Percentiles rank a stretch among this genome's conserved stretches.
Conservation (phyloP, 352 stramenopile genomes). For the Aphanomyces invadans region DNA sequence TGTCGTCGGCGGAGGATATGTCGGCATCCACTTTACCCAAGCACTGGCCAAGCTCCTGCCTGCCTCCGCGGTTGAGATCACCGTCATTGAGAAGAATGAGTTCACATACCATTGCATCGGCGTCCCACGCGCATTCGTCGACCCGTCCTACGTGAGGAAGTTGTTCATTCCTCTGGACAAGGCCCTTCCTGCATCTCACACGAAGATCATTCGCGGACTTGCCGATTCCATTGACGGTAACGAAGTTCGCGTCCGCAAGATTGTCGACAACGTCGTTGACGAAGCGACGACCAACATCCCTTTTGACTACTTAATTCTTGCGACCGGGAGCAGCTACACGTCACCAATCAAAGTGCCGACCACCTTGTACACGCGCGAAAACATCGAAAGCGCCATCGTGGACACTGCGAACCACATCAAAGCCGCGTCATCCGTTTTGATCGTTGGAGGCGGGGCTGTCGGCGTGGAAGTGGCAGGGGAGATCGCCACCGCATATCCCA, state of each 20-base stretch:
- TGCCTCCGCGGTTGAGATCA: slow-evolving; percentile 28
- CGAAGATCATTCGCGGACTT: slow-evolving; percentile 24
- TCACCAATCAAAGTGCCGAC: slow-evolving; percentile 41
- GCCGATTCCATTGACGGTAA: slow-evolving; percentile 31
- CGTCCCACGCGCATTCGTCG: slow-evolving; percentile 38
- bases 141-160: slow-evolving; percentile 37
- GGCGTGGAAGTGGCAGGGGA: slow-evolving; percentile 54
- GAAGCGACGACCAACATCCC: slow-evolving; percentile 30
- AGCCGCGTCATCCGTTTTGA: slow-evolving; percentile 35
- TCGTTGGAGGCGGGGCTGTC: slow-evolving; percentile 49
- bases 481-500: slow-evolving; percentile 48
- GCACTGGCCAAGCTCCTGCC: slow-evolving; percentile 33
- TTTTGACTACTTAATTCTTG: slow-evolving; percentile 57
- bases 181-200: slow-evolving; percentile 33
- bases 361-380: slow-evolving; percentile 24
- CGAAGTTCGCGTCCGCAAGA: slow-evolving; percentile 35
- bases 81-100: slow-evolving; percentile 48
- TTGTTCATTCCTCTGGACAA: slow-evolving; percentile 52
- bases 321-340: slow-evolving; percentile 51
- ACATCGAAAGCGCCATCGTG: slow-evolving; percentile 33
- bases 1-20: slow-evolving; percentile 27
- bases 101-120: slow-evolving; percentile 43
- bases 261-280: slow-evolving; percentile 28
- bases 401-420: slow-evolving; percentile 33
- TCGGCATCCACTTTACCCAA: slow-evolving; percentile 39